These are phyloP conservation scores for Sugiyamaella castrensis DNA, from an alignment of 1,139 yeast genomes.

Conservation along the genomic window DNA sequence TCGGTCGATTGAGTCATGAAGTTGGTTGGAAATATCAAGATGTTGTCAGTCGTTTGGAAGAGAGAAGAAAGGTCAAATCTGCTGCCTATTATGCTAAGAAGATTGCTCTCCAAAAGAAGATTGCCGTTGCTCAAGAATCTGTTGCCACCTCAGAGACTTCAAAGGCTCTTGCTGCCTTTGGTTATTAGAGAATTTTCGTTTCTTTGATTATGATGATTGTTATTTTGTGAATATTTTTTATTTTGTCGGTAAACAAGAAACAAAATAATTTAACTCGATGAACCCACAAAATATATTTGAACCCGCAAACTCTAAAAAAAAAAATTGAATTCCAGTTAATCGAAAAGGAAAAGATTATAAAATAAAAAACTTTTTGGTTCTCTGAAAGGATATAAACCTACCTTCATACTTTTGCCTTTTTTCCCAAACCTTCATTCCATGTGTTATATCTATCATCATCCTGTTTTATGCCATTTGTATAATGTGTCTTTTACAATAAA, in stretches of 20 bases:
- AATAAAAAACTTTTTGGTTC: background rate
- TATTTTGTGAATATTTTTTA: slow-evolving; percentile 10
- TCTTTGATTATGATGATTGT: background rate
- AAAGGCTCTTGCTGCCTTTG: slow-evolving; percentile 72
- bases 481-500: too few species aligned
- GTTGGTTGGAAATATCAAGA: slow-evolving; percentile 99
- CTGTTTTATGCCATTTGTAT: too few species aligned
- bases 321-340: background rate
- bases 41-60: slow-evolving; percentile 96
- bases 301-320: background rate
- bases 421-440: too few species aligned
- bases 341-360: background rate
- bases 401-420: too few species aligned
- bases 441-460: too few species aligned
- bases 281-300: background rate
- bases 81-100: slow-evolving; percentile 99
- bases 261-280: slow-evolving; percentile 2
- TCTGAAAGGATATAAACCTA: too few species aligned
- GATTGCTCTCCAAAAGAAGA: slow-evolving; percentile 93
- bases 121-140: slow-evolving; percentile 77
- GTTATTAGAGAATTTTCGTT: slow-evolving; percentile 51
- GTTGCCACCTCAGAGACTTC: slow-evolving; percentile 72
- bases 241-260: slow-evolving; percentile 12
- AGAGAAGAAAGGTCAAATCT: slow-evolving; percentile 98
- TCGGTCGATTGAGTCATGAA: slow-evolving; percentile 92